Evolutionary conservation across 2,329 filamentous ascomycete genomes (phyloP), one percentile per base, ranked within the genome.

Genomic region (Trichoderma semiorbis): DNA sequence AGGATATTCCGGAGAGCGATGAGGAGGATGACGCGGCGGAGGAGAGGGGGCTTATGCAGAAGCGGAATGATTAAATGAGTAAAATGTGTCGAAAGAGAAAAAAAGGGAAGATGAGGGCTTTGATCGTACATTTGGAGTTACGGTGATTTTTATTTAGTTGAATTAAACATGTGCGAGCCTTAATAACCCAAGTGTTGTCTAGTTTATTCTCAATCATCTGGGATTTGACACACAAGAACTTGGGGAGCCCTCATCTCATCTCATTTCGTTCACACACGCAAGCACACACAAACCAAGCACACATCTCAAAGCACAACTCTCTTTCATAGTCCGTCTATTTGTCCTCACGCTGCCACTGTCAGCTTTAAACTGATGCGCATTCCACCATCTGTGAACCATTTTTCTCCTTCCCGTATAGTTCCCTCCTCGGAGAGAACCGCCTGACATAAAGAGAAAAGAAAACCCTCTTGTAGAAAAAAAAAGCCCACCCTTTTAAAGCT

Each of bases 1-100:
- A 72, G 18, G 71, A 70, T 21, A 71, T 72, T 12, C 62, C 50
- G 2, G 68, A 71, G 60, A 71, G 68, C 7, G 71, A 72, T 10
- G 71, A 72, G 21, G 68, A 71, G 39, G 71, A 73, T 47, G 72
- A 73, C 16, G 55, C 34, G 21, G 62, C 69, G 11, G 71, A 72
- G 34, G 64, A 72, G 3, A 69, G 65, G 36, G 71, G 71, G 32
- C 71, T 72, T 43, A 72, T 72, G 71, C 58, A 53, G n/a, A 69
- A 69, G 39, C n/a, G 57, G 28, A 50, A 53, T 36, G 57, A 53
- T 21, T 50, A 50, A 47, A 10, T 61, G 55, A 69, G 34, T 34
- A 18, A 24, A 53, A 53, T 53, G 39, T 47, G 36, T 18, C 16
- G 1, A 53, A 14, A 24, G 3, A 14, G 5, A 47, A 11, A 47